phyloP scores from a whole-genome alignment of 176 grass and related monocot species.

The Raddia distichophylla region DNA sequence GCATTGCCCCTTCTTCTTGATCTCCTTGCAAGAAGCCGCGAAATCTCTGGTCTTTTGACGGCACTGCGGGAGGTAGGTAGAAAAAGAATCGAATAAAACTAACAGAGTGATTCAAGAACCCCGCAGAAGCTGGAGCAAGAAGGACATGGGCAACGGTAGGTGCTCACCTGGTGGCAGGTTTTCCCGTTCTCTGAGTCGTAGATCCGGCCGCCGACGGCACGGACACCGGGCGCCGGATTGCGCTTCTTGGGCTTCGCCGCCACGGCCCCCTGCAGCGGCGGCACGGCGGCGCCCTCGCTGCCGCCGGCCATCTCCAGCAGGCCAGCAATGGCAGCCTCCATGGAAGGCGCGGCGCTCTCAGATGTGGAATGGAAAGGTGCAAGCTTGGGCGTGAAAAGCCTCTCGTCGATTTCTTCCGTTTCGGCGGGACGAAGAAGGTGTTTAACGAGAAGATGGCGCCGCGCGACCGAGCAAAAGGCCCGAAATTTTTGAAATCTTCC shows the following conservation, averaged over 20 bases:
- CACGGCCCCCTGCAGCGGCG: slow-evolving; percentile 21
- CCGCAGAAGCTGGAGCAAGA: background rate
- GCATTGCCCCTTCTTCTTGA: slow-evolving; percentile 62
- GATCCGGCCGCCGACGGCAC: slow-evolving; percentile 61
- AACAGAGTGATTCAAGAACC: background rate
- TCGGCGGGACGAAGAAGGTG: background rate
- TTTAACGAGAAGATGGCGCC: background rate
- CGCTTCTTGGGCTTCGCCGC: slow-evolving; percentile 40
- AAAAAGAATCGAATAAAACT: slow-evolving; percentile 4
- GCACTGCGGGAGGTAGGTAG: slow-evolving; percentile 49
- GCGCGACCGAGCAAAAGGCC: background rate
- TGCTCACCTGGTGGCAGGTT: slow-evolving; percentile 85
- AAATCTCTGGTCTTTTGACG: slow-evolving; percentile 91
- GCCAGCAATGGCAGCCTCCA: background rate
- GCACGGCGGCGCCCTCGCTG: slow-evolving; percentile 1
- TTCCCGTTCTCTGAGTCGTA: slow-evolving; percentile 78
- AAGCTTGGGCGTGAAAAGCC: background rate
- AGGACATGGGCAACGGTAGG: background rate
- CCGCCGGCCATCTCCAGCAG: background rate
- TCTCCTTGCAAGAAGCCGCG: slow-evolving; percentile 64
- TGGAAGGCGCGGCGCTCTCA: background rate
- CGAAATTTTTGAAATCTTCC: no score
- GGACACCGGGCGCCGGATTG: slow-evolving; percentile 52
- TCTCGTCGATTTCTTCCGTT: slow-evolving; percentile 12
- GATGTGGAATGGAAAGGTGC: background rate